Evolutionary conservation across 768 basidiomycete species (phyloP).

Genomic region (Leccinum ochraceum): DNA sequence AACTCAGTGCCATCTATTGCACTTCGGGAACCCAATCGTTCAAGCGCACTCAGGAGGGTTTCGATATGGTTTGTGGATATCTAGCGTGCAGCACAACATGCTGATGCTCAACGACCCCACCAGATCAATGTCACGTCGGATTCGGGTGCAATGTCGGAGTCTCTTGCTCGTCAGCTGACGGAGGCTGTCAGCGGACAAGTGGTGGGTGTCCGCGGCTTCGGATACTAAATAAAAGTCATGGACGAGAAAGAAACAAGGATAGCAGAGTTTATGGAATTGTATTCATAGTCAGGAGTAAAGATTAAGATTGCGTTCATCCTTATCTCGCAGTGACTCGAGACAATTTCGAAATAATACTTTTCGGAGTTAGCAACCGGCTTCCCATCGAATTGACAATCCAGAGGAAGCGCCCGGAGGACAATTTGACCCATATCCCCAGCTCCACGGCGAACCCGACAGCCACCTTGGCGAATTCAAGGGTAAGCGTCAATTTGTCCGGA

Average conservation of each 20-base stretch:
- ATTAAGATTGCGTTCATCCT: not conserved
- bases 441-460: slow-evolving; percentile 59
- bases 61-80: slow-evolving; percentile 46
- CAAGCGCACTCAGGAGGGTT: slow-evolving; percentile 48
- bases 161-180: slow-evolving; percentile 22
- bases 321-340: not conserved
- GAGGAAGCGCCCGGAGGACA: not conserved
- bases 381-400: not conserved
- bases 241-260: not conserved
- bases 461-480: slow-evolving; percentile 62
- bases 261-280: not conserved
- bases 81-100: not conserved
- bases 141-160: slow-evolving; percentile 44
- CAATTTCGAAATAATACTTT: not conserved
- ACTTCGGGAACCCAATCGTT: slow-evolving; percentile 45
- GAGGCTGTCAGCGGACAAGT: slow-evolving; percentile 23
- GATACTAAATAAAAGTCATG: slow-evolving; percentile 10
- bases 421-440: slow-evolving; percentile 27
- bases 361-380: not conserved
- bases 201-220: slow-evolving; percentile 4
- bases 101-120: not conserved
- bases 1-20: slow-evolving; percentile 48
- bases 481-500: slow-evolving; percentile 35
- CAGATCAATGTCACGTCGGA: slow-evolving; percentile 55
- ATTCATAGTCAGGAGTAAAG: not conserved